Conservation (phyloP, 495 filamentous ascomycete genomes). For the Bathelium albidoporum region DNA sequence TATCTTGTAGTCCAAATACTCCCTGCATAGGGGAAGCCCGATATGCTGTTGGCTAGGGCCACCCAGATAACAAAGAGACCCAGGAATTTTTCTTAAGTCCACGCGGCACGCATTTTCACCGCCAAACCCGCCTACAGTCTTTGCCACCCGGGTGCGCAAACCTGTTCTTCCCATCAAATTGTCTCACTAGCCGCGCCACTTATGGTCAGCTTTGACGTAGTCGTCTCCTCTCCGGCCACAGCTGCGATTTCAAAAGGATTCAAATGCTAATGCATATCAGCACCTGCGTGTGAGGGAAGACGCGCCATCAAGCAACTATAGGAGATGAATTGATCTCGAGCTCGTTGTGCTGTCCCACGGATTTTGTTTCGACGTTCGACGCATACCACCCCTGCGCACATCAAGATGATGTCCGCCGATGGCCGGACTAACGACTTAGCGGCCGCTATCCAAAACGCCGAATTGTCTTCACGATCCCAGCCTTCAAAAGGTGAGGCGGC, state of each 20-base stretch:
- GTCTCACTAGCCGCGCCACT: too few relatives aligned
- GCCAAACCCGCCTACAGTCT: not conserved
- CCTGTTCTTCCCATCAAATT: too few relatives aligned
- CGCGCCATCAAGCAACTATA: too few relatives aligned
- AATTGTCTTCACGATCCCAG: slow-evolving; percentile 1
- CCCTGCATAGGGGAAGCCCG: not conserved
- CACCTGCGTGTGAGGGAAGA: too few relatives aligned
- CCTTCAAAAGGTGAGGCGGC: slow-evolving; percentile 3
- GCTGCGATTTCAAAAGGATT: too few relatives aligned
- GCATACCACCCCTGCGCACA: not conserved
- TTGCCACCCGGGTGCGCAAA: too few relatives aligned
- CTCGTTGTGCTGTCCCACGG: not conserved
- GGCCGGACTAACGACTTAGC: slow-evolving; percentile 1
- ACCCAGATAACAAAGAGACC: not conserved
- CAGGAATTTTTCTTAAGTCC: too few relatives aligned
- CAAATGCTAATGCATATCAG: too few relatives aligned
- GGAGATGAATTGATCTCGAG: too few relatives aligned
- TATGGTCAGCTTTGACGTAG: too few relatives aligned
- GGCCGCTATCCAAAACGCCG: not conserved
- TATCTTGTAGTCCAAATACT: not conserved
- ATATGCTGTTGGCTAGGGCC: not conserved
- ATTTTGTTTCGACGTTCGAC: not conserved
- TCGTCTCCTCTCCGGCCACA: too few relatives aligned
- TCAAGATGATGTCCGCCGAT: not conserved
- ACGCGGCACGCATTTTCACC: not conserved